These are phyloP conservation scores for Adansonia madagascariensis DNA, from an alignment of 441 rosid species.

Conservation along the genomic window DNA sequence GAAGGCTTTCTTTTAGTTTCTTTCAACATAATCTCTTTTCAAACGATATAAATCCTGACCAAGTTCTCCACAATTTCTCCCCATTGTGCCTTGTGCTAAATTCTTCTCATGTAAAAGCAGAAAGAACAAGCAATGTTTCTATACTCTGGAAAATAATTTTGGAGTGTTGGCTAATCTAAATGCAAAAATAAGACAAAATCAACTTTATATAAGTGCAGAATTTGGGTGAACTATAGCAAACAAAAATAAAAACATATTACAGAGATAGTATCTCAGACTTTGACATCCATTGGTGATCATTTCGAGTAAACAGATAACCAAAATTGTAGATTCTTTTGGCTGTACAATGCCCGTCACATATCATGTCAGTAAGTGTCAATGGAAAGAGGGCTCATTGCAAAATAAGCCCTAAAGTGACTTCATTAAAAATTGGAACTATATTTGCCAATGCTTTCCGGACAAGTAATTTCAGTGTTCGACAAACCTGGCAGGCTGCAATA, in stretches of 20 bases:
- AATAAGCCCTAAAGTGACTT: background rate
- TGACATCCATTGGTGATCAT: background rate
- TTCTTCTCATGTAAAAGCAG: background rate
- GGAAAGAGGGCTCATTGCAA: background rate
- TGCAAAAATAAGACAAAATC: background rate
- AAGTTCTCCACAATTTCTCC: background rate
- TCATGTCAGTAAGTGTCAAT: background rate
- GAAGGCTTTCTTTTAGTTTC: background rate
- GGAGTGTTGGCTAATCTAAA: background rate
- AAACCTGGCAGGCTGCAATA: conserved; percentile 80
- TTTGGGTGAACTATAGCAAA: background rate
- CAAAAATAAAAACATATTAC: background rate
- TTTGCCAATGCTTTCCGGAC: background rate
- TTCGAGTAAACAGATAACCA: background rate
- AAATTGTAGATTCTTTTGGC: background rate
- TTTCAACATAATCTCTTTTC: background rate
- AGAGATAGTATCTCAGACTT: background rate
- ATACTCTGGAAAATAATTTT: background rate
- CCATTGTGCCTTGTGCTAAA: background rate
- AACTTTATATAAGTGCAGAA: background rate
- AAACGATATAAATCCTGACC: background rate
- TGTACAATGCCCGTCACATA: background rate
- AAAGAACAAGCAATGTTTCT: background rate
- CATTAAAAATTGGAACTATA: background rate
- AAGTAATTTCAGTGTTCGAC: conserved; percentile 24